phyloP scores from a whole-genome alignment of 2,329 filamentous ascomycete genomes.

The Exophiala mesophila region DNA sequence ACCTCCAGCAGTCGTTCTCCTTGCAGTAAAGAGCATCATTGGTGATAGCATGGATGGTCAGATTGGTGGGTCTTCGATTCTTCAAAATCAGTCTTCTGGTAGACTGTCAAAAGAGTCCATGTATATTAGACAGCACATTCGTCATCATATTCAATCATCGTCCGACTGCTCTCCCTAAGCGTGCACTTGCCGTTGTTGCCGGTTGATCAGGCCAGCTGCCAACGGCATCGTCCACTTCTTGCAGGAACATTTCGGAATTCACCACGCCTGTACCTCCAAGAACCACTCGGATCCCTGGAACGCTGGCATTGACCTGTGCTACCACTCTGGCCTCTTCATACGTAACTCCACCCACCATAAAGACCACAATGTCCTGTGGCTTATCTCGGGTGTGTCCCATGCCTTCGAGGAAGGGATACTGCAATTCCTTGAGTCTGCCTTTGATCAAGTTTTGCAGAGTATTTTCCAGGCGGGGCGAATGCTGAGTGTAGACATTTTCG shows the following conservation, averaged over 20 bases:
- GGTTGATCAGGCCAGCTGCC: conserved; percentile 73
- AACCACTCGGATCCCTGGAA: conserved; percentile 82
- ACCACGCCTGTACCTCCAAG: conserved; percentile 83
- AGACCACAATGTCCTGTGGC: conserved; percentile 92
- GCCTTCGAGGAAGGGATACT: conserved; percentile 91
- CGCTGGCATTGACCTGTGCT: conserved; percentile 87
- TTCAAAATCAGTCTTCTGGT: no score
- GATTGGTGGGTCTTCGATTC: no score
- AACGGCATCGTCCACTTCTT: conserved; percentile 87
- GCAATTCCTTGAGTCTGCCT: conserved; percentile 75
- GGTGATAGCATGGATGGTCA: no score
- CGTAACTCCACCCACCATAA: conserved; percentile 87
- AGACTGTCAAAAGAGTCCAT: no score
- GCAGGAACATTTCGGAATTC: conserved; percentile 81
- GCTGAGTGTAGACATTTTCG: conserved; percentile 98
- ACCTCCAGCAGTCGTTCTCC: no score
- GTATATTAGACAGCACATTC: no score
- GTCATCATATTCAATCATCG: conserved; percentile 19
- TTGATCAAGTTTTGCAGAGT: conserved; percentile 93
- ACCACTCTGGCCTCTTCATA: conserved; percentile 98
- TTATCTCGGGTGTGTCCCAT: conserved; percentile 85
- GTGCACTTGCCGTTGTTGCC: conserved; percentile 55
- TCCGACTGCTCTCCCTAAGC: conserved; percentile 47
- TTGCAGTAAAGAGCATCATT: no score
- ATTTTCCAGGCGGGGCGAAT: conserved; percentile 79